Evolutionary conservation across 2,329 filamentous ascomycete genomes (phyloP).

Genomic region (Emergomyces orientalis): DNA sequence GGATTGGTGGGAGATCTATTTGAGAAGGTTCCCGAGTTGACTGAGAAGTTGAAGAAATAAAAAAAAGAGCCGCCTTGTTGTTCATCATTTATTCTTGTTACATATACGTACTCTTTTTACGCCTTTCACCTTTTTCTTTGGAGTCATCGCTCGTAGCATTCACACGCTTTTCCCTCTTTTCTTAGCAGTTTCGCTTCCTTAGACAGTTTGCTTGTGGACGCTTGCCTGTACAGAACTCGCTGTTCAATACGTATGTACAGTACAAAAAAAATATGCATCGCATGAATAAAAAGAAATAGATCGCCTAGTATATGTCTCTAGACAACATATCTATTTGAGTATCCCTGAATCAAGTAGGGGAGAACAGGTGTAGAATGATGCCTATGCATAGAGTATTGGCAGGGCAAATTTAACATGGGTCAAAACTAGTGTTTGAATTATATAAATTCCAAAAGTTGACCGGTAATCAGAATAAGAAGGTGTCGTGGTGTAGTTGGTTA

Average conservation of each 20-base stretch:
- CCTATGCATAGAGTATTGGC: no score
- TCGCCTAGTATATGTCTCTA: background rate
- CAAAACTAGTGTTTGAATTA: no score
- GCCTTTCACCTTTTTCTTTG: background rate
- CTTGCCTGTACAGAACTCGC: background rate
- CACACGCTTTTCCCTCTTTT: background rate
- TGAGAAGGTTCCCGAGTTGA: conserved; percentile 89
- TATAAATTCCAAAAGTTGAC: background rate
- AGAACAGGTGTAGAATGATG: no score
- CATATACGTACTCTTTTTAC: background rate
- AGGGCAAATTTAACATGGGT: no score
- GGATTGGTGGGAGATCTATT: conserved; percentile 93
- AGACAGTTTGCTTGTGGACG: background rate
- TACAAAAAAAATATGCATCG: background rate
- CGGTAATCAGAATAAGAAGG: conserved; percentile 3
- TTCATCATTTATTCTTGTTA: background rate
- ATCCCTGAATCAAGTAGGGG: no score
- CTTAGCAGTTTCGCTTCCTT: background rate
- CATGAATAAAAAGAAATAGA: background rate
- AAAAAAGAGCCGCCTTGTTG: background rate
- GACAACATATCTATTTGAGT: background rate
- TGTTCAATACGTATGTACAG: background rate
- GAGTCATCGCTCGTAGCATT: background rate
- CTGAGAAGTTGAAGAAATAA: conserved; percentile 72
- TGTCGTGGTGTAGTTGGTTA: conserved; percentile 13